Conservation (phyloP, 805 yeast species). For the Myxozyma monticola region DNA sequence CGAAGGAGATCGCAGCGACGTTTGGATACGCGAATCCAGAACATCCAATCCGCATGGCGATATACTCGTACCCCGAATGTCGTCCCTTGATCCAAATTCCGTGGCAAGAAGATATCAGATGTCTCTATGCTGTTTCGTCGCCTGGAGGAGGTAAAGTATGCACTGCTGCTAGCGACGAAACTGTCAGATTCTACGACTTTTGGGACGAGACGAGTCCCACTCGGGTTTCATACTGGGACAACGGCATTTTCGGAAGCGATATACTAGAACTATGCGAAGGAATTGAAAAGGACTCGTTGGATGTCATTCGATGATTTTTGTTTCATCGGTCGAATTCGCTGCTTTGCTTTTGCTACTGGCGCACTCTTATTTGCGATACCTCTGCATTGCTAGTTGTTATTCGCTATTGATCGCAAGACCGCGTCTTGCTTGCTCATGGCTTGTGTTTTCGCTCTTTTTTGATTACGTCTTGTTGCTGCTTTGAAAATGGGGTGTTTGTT, state of each 20-base stretch:
- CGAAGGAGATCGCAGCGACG: slow-evolving; percentile 69
- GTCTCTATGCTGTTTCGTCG: slow-evolving; percentile 64
- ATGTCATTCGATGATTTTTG: slow-evolving; percentile 20
- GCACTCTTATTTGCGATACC: no score
- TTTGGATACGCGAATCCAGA: slow-evolving; percentile 72
- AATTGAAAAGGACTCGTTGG: slow-evolving; percentile 28
- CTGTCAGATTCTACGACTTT: slow-evolving; percentile 69
- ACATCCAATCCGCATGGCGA: slow-evolving; percentile 53
- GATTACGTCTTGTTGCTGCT: no score
- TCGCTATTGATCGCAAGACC: no score
- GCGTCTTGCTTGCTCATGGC: no score
- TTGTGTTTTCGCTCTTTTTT: no score
- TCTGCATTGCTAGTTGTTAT: no score
- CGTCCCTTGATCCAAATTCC: slow-evolving; percentile 30
- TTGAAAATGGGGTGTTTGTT: no score
- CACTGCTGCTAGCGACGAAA: slow-evolving; percentile 75
- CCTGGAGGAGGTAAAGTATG: slow-evolving; percentile 65
- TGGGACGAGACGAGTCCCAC: slow-evolving; percentile 50
- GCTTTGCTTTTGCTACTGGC: no score
- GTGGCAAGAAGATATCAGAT: slow-evolving; percentile 48
- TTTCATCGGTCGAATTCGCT: no score
- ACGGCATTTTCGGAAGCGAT: slow-evolving; percentile 34
- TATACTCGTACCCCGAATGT: slow-evolving; percentile 70
- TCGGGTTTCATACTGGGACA: slow-evolving; percentile 27
- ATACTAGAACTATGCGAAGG: slow-evolving; percentile 34